Conservation (phyloP, 345 rosid species). For the Murraya paniculata region DNA sequence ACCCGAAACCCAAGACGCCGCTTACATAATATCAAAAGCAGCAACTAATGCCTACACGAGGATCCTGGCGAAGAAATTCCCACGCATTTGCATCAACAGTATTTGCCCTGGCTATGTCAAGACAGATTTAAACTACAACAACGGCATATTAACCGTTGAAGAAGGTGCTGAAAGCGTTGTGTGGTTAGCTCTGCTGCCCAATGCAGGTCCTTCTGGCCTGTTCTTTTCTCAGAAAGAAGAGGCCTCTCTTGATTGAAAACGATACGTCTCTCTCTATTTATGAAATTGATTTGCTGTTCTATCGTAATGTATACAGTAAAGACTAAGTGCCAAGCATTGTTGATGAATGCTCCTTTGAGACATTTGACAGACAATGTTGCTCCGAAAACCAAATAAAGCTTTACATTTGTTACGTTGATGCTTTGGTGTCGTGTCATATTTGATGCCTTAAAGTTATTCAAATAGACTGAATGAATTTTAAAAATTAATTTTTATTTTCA, state of each 20-base stretch:
- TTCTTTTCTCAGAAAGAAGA: slow-evolving; percentile 21
- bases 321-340: not conserved
- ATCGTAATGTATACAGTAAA: too few species aligned
- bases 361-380: too few species aligned
- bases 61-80: slow-evolving; percentile 27
- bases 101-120: slow-evolving; percentile 54
- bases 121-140: slow-evolving; percentile 34
- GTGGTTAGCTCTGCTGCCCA: slow-evolving; percentile 39
- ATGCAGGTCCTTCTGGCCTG: slow-evolving; percentile 41
- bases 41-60: slow-evolving; percentile 10
- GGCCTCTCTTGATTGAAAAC: not conserved
- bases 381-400: not conserved
- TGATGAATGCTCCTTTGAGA: not conserved
- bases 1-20: not conserved
- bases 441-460: too few species aligned
- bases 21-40: not conserved
- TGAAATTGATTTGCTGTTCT: not conserved
- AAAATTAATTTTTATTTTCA: too few species aligned
- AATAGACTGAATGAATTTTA: too few species aligned
- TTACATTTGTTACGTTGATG: too few species aligned
- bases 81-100: slow-evolving; percentile 31
- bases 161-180: slow-evolving; percentile 43
- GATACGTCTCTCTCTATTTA: too few species aligned
- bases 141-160: slow-evolving; percentile 28
- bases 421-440: too few species aligned